These are phyloP conservation scores for Aspergillus calidoustus DNA, from an alignment of 2,329 filamentous ascomycete genomes.

Conservation along the genomic window DNA sequence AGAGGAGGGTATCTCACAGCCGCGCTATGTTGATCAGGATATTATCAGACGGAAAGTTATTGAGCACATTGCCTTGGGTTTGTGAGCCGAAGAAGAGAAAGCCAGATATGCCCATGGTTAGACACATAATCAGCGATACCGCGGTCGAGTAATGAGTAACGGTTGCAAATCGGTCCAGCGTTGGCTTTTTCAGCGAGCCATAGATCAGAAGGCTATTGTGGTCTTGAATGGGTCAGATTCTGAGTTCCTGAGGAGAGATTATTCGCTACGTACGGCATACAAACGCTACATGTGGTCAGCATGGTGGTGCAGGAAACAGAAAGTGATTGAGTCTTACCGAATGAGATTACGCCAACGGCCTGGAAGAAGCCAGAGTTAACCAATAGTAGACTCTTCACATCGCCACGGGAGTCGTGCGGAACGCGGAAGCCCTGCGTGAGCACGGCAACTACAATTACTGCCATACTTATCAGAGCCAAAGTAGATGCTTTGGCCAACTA, in stretches of 20 bases:
- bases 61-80: conserved; percentile 93
- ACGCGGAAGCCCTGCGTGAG: conserved; percentile 80
- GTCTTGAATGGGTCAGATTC: conserved; percentile 52
- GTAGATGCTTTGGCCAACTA: conserved; percentile 96
- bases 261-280: conserved; percentile 61
- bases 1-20: conserved; percentile 55
- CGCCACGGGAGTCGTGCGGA: conserved; percentile 71
- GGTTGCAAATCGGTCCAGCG: conserved; percentile 88
- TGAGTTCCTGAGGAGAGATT: neutral
- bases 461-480: conserved; percentile 89
- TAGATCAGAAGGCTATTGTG: conserved; percentile 98
- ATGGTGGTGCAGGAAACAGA: conserved; percentile 6
- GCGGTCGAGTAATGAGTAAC: conserved; percentile 94
- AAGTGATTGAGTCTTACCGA: conserved; percentile 63
- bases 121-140: conserved; percentile 88
- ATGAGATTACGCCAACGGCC: conserved; percentile 96
- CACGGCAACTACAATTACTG: conserved; percentile 85
- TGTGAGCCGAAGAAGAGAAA: conserved; percentile 92
- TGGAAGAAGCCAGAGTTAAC: conserved; percentile 90
- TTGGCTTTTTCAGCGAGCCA: conserved; percentile 89
- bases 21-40: conserved; percentile 92
- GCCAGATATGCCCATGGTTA: conserved; percentile 83
- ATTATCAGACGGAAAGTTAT: conserved; percentile 93
- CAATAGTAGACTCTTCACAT: conserved; percentile 71
- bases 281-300: conserved; percentile 58